Percentiles rank a stretch among this genome's conserved stretches.
phyloP scores from a whole-genome alignment of 2,329 filamentous ascomycete species.

The Huntiella bhutanensis region DNA sequence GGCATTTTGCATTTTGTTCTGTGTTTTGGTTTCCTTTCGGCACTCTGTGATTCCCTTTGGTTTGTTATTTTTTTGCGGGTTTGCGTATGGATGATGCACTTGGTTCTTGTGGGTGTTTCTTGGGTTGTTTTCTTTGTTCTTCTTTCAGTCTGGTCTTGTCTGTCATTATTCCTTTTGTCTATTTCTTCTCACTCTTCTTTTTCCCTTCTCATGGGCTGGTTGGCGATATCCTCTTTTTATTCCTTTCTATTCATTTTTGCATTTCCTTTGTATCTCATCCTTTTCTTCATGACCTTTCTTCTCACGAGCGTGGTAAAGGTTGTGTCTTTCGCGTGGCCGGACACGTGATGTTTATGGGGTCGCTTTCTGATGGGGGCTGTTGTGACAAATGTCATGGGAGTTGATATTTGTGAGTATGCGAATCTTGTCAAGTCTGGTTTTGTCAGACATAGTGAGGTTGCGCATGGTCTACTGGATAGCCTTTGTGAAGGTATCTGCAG shows the following conservation, averaged over 20 bases:
- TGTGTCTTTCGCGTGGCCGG: background rate
- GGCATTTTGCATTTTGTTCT: constrained; percentile 2
- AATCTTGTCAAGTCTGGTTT: too few relatives aligned
- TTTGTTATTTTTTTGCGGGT: background rate
- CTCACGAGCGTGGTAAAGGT: background rate
- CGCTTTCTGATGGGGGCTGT: background rate
- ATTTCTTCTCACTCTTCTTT: constrained; percentile 1
- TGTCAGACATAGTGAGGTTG: too few relatives aligned
- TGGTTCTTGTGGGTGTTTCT: constrained; percentile 4
- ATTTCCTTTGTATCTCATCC: constrained; percentile 3
- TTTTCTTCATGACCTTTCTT: constrained; percentile 1
- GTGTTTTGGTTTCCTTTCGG: constrained; percentile 2
- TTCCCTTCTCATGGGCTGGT: background rate
- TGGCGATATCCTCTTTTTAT: constrained; percentile 7
- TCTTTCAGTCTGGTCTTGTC: background rate
- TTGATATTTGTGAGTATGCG: background rate
- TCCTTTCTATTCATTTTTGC: constrained; percentile 5
- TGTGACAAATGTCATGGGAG: background rate
- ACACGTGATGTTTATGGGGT: too few relatives aligned
- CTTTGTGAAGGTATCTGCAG: too few relatives aligned
- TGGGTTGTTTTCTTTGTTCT: constrained; percentile 1
- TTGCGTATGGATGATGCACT: background rate
- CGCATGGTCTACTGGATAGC: too few relatives aligned
- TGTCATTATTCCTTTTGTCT: constrained; percentile 14
- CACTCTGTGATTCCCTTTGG: constrained; percentile 4